A percentile compares a stretch with the other conserved stretches of the same genome.
Evolutionary conservation across 2,329 filamentous ascomycete species (phyloP).

Genomic region (Rutstroemia sp.): DNA sequence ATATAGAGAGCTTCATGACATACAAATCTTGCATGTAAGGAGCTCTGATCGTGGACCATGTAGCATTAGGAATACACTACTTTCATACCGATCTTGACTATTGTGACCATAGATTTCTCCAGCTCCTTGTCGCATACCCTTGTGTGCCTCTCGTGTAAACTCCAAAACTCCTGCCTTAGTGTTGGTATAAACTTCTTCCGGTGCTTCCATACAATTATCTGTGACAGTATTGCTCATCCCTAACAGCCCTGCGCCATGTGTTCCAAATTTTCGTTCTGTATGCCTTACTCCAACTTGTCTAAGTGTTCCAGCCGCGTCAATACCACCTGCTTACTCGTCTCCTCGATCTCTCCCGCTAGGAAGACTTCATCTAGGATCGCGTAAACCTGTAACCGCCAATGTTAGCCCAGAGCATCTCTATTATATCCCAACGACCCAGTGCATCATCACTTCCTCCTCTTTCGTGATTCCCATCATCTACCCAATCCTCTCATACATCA

Average conservation of each 20-base stretch:
- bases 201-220: too few species aligned
- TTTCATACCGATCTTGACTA: too few species aligned
- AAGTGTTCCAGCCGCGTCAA: slow-evolving; percentile 89
- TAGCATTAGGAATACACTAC: too few species aligned
- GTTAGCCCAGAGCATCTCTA: not conserved
- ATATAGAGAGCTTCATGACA: too few species aligned
- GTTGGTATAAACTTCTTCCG: too few species aligned
- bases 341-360: slow-evolving; percentile 93
- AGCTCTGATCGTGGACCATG: too few species aligned
- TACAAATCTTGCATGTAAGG: too few species aligned
- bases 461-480: not conserved
- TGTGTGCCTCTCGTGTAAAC: too few species aligned
- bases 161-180: too few species aligned
- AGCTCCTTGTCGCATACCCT: too few species aligned
- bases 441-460: not conserved
- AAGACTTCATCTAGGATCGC: slow-evolving; percentile 98
- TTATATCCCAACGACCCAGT: too few species aligned
- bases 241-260: not conserved
- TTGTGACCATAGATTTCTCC: too few species aligned
- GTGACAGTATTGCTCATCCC: not conserved
- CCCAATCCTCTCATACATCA: not conserved
- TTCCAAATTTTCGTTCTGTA: not conserved
- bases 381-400: slow-evolving; percentile 59
- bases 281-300: slow-evolving; percentile 76
- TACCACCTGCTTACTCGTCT: slow-evolving; percentile 97